phyloP scores from a whole-genome alignment of 306 rosid species.

The Trichosanthes cucumerina region DNA sequence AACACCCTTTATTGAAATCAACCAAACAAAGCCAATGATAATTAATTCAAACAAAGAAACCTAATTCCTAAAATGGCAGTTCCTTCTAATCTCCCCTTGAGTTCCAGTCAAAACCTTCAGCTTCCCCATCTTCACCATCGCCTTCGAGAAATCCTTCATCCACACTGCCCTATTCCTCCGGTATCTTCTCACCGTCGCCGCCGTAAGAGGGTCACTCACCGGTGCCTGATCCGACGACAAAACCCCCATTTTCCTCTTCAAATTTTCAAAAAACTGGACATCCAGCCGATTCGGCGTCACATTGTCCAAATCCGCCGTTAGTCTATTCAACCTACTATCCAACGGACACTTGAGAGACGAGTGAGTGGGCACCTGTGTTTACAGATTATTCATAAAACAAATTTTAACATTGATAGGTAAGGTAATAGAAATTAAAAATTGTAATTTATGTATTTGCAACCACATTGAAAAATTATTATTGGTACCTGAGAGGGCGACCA shows the following conservation, averaged over 20 bases:
- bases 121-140: conserved; percentile 16
- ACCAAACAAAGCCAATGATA: neutral
- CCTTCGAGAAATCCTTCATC: conserved; percentile 9
- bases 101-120: neutral
- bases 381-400: too few relatives aligned
- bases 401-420: too few relatives aligned
- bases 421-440: too few relatives aligned
- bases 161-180: neutral
- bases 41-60: neutral
- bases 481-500: conserved; percentile 17
- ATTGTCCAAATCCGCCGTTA: conserved; percentile 7
- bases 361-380: too few relatives aligned
- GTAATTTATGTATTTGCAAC: too few relatives aligned
- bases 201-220: neutral
- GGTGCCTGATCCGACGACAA: conserved; percentile 11
- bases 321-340: neutral
- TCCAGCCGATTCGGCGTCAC: conserved; percentile 5
- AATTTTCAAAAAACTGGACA: neutral
- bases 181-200: conserved; percentile 5
- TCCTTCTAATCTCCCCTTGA: conserved; percentile 14
- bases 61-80: neutral
- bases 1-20: neutral
- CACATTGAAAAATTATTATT: too few relatives aligned
- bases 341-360: neutral
- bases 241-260: conserved; percentile 7